Percentiles rank a stretch among this genome's conserved stretches.
Conservation (phyloP, 2,329 filamentous ascomycete genomes). For the Dendrostoma leiphaemia region DNA sequence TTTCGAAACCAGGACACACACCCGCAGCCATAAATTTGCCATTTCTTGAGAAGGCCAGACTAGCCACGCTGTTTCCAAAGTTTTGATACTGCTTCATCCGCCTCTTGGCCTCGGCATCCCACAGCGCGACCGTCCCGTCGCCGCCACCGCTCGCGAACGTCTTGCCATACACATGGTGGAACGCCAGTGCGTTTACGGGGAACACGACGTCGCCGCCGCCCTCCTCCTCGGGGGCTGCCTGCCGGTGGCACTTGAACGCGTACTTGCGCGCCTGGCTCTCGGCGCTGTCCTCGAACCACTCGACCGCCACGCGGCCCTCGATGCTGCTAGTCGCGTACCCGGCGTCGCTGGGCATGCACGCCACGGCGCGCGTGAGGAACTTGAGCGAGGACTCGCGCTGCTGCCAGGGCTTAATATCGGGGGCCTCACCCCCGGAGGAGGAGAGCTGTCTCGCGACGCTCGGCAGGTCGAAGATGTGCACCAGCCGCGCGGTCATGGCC, state of each 20-base stretch:
- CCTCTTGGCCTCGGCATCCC: slow-evolving; percentile 89
- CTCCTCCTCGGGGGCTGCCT: slow-evolving; percentile 61
- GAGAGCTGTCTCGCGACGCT: slow-evolving; percentile 57
- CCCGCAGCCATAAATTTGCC: slow-evolving; percentile 78
- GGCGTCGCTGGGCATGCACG: slow-evolving; percentile 94
- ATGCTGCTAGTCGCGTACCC: slow-evolving; percentile 92
- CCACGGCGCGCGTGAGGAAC: slow-evolving; percentile 89
- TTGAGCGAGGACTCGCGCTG: slow-evolving; percentile 90
- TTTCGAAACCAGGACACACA: slow-evolving; percentile 86
- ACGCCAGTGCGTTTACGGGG: slow-evolving; percentile 85
- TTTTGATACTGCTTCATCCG: slow-evolving; percentile 87
- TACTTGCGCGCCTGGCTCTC: slow-evolving; percentile 93
- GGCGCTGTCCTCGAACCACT: slow-evolving; percentile 88
- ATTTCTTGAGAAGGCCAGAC: slow-evolving; percentile 72
- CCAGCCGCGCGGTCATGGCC: slow-evolving; percentile 89
- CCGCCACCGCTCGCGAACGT: slow-evolving; percentile 89
- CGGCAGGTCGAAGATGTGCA: slow-evolving; percentile 89
- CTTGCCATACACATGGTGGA: slow-evolving; percentile 72
- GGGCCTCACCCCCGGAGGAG: slow-evolving; percentile 43
- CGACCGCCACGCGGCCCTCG: slow-evolving; percentile 91
- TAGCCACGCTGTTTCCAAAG: slow-evolving; percentile 74
- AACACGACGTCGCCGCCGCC: slow-evolving; percentile 78
- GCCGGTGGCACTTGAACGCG: slow-evolving; percentile 97
- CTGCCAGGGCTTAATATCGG: slow-evolving; percentile 77
- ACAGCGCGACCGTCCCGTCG: slow-evolving; percentile 87